Base-by-base conservation (phyloP, 2,329 filamentous ascomycete genomes). In the Coniochaeta ligniaria region DNA sequence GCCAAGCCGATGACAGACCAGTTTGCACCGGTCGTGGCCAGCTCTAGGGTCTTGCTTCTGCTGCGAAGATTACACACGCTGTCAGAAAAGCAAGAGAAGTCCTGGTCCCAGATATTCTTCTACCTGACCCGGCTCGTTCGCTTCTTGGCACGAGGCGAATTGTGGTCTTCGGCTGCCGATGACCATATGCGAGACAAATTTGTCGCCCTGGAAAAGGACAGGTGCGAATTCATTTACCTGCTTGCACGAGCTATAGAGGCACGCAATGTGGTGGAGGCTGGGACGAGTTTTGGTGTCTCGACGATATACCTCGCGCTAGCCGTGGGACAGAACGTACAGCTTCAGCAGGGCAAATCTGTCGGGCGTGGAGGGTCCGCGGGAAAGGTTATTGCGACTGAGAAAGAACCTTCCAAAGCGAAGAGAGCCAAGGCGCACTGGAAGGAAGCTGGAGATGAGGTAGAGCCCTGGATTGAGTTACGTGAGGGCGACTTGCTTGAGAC, bases 221-320 rank as follows among this genome's bases (percentile, higher is more conserved):
- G 87, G 68, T 82, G 78, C 65, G 73, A 78, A 3, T 76, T 85
- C 43, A 71, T 83, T 1, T 87, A 87, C 68, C 78, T 81, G 20
- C 74, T 87, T 0, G 67, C 78, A 2, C 76, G 77, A 3, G 73
- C 77, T 12, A 79, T 71, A 11, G 74, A 77, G 1, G 83, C 84
- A 0, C 73, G 72, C 1, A 77, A 76, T 47, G 72, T 86, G 24
- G 78, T 87, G 41, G 84, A 88, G 66, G 83, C 82, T 0, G 85
- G 84, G 1, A 87, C 85, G 0, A 82, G 78, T 47, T 87, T 84
- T 61, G 85, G 85, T 2, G 78, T 88, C 1, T 84, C 80, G 60
- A 87, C 84, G 0, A 84, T 87, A 52, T 88, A 86, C 62, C 76
- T 87, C 1, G 83, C 84, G 0, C 73, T 87, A 2, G 85, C 83